A percentile compares a stretch with the other conserved stretches of the same genome.
Evolutionary conservation across 2,329 filamentous ascomycete genomes (phyloP).

Genomic region (Lasiodiplodia sp.): DNA sequence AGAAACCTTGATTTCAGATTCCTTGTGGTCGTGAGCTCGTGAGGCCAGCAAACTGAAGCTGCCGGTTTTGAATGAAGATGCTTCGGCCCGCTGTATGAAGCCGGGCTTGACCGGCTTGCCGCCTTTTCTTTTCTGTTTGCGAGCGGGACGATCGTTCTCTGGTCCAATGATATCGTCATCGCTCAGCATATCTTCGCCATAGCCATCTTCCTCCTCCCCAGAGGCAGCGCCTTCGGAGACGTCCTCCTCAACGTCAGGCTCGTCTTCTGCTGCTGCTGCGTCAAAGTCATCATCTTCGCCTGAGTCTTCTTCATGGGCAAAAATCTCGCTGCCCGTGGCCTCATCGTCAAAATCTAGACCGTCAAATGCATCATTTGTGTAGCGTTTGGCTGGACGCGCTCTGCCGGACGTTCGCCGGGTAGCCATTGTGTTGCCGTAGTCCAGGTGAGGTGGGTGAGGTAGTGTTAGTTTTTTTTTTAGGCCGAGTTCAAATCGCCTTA

Average conservation of each 20-base stretch:
- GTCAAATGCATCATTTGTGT: slow-evolving; percentile 46
- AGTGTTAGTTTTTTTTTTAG: background rate
- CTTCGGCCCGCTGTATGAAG: slow-evolving; percentile 30
- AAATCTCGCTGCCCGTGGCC: slow-evolving; percentile 1
- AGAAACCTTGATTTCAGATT: slow-evolving; percentile 7
- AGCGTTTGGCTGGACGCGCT: slow-evolving; percentile 32
- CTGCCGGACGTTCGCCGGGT: slow-evolving; percentile 28
- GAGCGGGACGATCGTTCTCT: background rate
- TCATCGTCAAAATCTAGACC: slow-evolving; percentile 40
- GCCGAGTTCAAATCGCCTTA: background rate
- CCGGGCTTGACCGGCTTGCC: slow-evolving; percentile 24
- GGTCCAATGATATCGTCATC: slow-evolving; percentile 35
- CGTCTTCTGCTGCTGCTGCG: slow-evolving; percentile 30
- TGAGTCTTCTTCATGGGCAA: slow-evolving; percentile 33
- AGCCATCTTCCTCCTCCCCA: slow-evolving; percentile 28
- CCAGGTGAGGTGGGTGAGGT: background rate
- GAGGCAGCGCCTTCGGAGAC: slow-evolving; percentile 22
- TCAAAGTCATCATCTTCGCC: slow-evolving; percentile 47
- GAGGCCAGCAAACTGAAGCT: slow-evolving; percentile 33
- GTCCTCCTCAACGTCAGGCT: slow-evolving; percentile 35
- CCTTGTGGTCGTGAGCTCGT: slow-evolving; percentile 21
- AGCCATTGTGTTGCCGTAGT: slow-evolving; percentile 21
- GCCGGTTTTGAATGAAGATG: slow-evolving; percentile 34
- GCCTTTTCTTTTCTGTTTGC: slow-evolving; percentile 22
- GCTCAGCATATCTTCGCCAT: slow-evolving; percentile 31